phyloP scores from a whole-genome alignment of 768 basidiomycete species.

The Pleurotus citrinopileatus region DNA sequence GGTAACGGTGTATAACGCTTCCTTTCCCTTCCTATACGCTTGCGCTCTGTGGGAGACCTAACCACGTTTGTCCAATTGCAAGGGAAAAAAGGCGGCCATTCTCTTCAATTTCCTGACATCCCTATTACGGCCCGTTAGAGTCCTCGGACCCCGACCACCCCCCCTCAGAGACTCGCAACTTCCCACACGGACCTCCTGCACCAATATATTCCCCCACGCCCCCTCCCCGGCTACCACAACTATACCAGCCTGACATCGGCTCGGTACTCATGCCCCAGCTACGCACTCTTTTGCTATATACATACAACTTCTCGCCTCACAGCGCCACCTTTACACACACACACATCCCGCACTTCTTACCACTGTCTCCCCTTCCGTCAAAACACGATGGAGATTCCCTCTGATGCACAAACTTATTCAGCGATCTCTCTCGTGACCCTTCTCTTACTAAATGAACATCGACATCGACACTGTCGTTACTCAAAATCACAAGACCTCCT shows the following conservation, averaged over 20 bases:
- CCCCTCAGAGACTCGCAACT: not conserved
- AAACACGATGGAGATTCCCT: too few relatives aligned
- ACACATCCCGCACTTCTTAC: not conserved
- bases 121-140: constrained; percentile 10
- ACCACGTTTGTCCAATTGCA: constrained; percentile 7
- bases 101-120: constrained; percentile 4
- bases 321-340: not conserved
- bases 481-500: constrained; percentile 16
- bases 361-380: too few relatives aligned
- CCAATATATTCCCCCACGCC: too few relatives aligned
- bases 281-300: too few relatives aligned
- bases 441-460: too few relatives aligned
- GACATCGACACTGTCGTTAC: constrained; percentile 11
- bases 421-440: too few relatives aligned
- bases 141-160: not conserved
- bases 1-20: not conserved
- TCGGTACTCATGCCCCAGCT: too few relatives aligned
- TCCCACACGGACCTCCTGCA: not conserved
- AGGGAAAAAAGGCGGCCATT: constrained; percentile 15
- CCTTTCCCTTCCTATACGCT: too few relatives aligned
- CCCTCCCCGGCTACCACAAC: constrained; percentile 1
- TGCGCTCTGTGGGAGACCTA: not conserved
- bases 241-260: too few relatives aligned
- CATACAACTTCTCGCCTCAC: too few relatives aligned
- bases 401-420: too few relatives aligned